These are phyloP conservation scores for Ananas comosus DNA, from an alignment of 176 grass and related monocot species.

Conservation along the genomic window DNA sequence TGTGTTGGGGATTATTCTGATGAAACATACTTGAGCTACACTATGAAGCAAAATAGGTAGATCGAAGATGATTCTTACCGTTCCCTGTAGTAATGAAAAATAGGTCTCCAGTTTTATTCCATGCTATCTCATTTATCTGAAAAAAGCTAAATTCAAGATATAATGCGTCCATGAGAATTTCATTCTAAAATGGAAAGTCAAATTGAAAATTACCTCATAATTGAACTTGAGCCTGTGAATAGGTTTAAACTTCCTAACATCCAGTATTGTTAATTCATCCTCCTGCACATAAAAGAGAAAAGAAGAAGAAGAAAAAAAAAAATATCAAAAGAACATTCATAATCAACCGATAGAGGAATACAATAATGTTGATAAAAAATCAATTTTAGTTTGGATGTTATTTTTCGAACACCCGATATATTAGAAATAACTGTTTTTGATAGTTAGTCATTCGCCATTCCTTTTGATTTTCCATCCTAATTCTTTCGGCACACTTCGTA, in stretches of 20 bases:
- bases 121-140: constrained; percentile 99
- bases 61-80: constrained; percentile 37
- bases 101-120: constrained; percentile 97
- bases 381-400: too few relatives aligned
- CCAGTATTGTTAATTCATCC: constrained; percentile 92
- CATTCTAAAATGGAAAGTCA: constrained; percentile 17
- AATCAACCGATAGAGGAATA: constrained; percentile 1
- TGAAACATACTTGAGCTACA: background rate
- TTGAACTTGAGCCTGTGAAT: constrained; percentile 63
- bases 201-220: constrained; percentile 61
- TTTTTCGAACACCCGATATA: background rate
- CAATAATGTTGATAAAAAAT: background rate
- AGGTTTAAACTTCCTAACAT: constrained; percentile 77
- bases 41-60: constrained; percentile 11
- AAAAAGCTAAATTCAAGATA: constrained; percentile 19
- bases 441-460: background rate
- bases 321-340: background rate
- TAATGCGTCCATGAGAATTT: constrained; percentile 3
- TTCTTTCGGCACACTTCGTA: too few relatives aligned
- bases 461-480: background rate
- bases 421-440: background rate
- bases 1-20: too few relatives aligned
- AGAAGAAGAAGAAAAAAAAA: background rate
- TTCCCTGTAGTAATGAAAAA: constrained; percentile 98
- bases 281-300: constrained; percentile 59